phyloP scores from a whole-genome alignment of 352 stramenopile genomes.

The Globisporangium parvum region DNA sequence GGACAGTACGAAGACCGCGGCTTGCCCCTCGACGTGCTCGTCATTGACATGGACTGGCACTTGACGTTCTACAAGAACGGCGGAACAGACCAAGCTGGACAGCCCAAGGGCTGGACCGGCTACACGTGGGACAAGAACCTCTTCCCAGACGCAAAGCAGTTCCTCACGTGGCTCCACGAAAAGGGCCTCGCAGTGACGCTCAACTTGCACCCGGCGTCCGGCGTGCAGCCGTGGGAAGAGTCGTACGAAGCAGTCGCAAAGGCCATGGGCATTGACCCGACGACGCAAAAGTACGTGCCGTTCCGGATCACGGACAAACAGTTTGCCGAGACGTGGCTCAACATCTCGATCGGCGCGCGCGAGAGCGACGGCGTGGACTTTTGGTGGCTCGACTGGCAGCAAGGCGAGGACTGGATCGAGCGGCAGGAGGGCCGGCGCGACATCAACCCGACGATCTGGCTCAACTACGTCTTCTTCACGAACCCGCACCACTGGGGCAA shows the following conservation, averaged over 20 bases:
- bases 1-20: slow-evolving; percentile 21
- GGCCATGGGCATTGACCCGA: slow-evolving; percentile 28
- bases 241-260: slow-evolving; percentile 22
- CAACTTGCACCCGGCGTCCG: slow-evolving; percentile 48
- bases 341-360: slow-evolving; percentile 17
- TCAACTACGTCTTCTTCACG: slow-evolving; percentile 42
- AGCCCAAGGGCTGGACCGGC: slow-evolving; percentile 36
- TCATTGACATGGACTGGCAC: slow-evolving; percentile 67
- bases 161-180: slow-evolving; percentile 24
- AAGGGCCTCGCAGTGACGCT: slow-evolving; percentile 26
- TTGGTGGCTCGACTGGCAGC: slow-evolving; percentile 65
- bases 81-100: slow-evolving; percentile 19
- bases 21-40: slow-evolving; percentile 43
- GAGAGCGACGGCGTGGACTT: slow-evolving; percentile 36
- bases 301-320: slow-evolving; percentile 30
- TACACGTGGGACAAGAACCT: slow-evolving; percentile 43
- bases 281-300: slow-evolving; percentile 23
- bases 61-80: slow-evolving; percentile 37
- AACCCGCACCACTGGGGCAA: slow-evolving; percentile 24
- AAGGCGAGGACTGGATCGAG: slow-evolving; percentile 37
- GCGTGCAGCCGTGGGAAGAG: slow-evolving; percentile 35
- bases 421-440: slow-evolving; percentile 16
- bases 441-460: slow-evolving; percentile 44
- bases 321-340: slow-evolving; percentile 24
- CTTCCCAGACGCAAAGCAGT: slow-evolving; percentile 32